Evolutionary conservation across 179 eudicot species (phyloP).

Genomic region (Beta corolliflora): DNA sequence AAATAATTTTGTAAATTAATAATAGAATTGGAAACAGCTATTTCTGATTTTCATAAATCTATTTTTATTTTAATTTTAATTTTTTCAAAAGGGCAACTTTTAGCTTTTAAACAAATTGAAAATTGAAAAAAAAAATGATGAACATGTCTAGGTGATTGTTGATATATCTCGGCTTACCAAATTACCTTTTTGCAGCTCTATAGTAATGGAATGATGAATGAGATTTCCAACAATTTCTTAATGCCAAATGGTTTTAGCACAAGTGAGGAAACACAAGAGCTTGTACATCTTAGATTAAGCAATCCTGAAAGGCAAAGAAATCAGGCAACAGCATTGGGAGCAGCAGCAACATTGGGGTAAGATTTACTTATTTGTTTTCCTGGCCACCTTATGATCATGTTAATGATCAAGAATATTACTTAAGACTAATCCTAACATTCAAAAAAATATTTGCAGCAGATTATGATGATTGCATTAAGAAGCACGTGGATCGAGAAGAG

Average conservation of each 20-base stretch:
- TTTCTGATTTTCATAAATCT: too few species aligned
- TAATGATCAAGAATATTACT: not conserved
- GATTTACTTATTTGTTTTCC: not conserved
- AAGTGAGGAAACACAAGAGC: slow-evolving; percentile 41
- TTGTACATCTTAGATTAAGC: slow-evolving; percentile 55
- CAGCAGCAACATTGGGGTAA: slow-evolving; percentile 53
- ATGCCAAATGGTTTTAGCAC: slow-evolving; percentile 40
- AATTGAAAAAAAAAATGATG: too few species aligned
- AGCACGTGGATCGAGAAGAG: slow-evolving; percentile 1
- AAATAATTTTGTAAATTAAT: too few species aligned
- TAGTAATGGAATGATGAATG: slow-evolving; percentile 45
- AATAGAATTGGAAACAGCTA: too few species aligned
- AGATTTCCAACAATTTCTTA: slow-evolving; percentile 37
- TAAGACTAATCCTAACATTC: slow-evolving; percentile 9
- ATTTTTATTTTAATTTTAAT: too few species aligned
- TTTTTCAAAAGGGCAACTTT: too few species aligned
- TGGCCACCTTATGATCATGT: not conserved
- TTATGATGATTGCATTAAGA: slow-evolving; percentile 46
- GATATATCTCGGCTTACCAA: not conserved
- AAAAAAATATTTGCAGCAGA: slow-evolving; percentile 40
- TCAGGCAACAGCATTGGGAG: slow-evolving; percentile 30
- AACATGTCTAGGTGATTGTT: too few species aligned
- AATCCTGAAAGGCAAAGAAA: slow-evolving; percentile 54
- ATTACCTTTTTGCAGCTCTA: slow-evolving; percentile 44
- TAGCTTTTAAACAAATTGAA: too few species aligned